Evolutionary conservation across 805 yeast species (phyloP).

Genomic region (Teunomyces atbi): DNA sequence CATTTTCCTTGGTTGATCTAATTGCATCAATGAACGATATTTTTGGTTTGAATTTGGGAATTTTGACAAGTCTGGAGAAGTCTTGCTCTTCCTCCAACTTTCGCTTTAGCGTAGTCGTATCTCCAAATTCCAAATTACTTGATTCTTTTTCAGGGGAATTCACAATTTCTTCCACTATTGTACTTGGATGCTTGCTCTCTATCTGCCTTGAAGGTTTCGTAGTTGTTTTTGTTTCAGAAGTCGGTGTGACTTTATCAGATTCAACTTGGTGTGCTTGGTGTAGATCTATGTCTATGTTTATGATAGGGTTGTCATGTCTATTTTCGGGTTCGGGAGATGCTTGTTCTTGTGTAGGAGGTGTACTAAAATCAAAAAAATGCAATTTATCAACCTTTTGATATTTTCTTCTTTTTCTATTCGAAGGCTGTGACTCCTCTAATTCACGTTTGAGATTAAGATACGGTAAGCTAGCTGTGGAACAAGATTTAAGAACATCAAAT

Average conservation of each 20-base stretch:
- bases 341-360: slow-evolving; percentile 2
- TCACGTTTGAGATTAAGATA: slow-evolving; percentile 4
- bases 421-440: slow-evolving; percentile 7
- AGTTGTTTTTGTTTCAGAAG: neutral
- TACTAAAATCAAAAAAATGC: slow-evolving; percentile 32
- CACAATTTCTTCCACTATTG: neutral
- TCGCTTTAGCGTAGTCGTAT: neutral
- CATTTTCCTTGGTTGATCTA: slow-evolving; percentile 22
- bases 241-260: neutral
- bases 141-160: neutral
- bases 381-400: slow-evolving; percentile 31
- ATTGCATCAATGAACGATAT: slow-evolving; percentile 30
- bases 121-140: neutral
- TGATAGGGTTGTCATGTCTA: neutral
- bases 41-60: slow-evolving; percentile 7
- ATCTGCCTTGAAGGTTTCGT: neutral
- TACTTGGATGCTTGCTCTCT: neutral
- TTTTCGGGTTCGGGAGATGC: neutral
- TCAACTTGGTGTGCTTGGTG: no score
- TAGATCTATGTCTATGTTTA: neutral
- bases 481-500: slow-evolving; percentile 7
- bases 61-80: neutral
- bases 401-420: slow-evolving; percentile 29
- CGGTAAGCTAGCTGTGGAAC: slow-evolving; percentile 4
- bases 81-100: neutral